A percentile compares a stretch with the other conserved stretches of the same genome.
Evolutionary conservation across 306 rosid species (phyloP).

Genomic region (Inga leiocalycina): DNA sequence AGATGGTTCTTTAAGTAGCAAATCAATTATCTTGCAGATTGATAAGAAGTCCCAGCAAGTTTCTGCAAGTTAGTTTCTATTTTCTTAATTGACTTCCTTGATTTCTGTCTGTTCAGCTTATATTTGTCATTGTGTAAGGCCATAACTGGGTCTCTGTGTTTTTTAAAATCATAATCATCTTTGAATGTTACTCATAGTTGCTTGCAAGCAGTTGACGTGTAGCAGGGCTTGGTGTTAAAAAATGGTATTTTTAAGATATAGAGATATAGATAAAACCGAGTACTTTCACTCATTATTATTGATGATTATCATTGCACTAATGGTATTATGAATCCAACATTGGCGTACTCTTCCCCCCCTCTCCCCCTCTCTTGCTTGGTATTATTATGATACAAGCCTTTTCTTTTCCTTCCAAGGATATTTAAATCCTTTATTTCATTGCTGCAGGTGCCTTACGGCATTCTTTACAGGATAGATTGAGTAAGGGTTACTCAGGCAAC

Average conservation of each 20-base stretch:
- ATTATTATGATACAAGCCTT: background rate
- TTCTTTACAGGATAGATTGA: conserved; percentile 86
- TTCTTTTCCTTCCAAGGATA: conserved; percentile 1
- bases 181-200: background rate
- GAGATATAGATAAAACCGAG: background rate
- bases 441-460: conserved; percentile 83
- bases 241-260: background rate
- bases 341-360: too few species aligned
- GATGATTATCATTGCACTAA: background rate
- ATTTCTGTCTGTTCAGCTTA: background rate
- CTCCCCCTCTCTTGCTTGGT: background rate
- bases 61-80: conserved; percentile 78
- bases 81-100: background rate
- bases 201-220: background rate
- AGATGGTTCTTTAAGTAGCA: conserved; percentile 87
- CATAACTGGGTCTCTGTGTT: background rate
- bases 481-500: conserved; percentile 73
- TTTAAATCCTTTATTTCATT: conserved; percentile 28
- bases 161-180: background rate
- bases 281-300: background rate
- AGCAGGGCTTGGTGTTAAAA: background rate
- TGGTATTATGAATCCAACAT: too few species aligned
- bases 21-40: conserved; percentile 86
- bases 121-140: background rate
- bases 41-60: conserved; percentile 49